These are phyloP conservation scores for Blastobotrys capitulatus DNA, from an alignment of 1,139 yeast genomes.

Conservation along the genomic window DNA sequence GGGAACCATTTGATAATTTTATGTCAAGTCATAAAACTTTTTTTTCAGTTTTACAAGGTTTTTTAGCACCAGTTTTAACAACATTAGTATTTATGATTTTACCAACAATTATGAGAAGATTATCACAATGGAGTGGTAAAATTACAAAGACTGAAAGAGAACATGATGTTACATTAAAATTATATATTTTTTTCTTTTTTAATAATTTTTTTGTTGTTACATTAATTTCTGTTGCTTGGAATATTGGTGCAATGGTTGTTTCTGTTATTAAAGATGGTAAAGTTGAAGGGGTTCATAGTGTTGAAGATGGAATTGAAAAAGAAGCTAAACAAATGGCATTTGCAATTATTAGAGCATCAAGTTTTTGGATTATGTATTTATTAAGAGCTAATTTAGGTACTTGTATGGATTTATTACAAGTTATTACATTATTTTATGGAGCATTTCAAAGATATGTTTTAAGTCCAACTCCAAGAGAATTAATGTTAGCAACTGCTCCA, in stretches of 20 bases:
- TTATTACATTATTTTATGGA: conserved; percentile 28
- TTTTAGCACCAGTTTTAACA: conserved; percentile 36
- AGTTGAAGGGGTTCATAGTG: conserved; percentile 11
- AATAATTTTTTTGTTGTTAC: conserved; percentile 37
- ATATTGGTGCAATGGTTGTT: conserved; percentile 32
- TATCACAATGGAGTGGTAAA: conserved; percentile 38
- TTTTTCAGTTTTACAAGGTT: conserved; percentile 38
- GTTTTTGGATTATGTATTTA: conserved; percentile 41
- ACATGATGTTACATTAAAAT: conserved; percentile 35
- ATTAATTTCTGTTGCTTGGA: conserved; percentile 38
- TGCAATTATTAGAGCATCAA: conserved; percentile 36
- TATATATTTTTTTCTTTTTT: conserved; percentile 37
- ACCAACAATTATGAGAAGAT: conserved; percentile 35
- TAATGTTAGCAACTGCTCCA: conserved; percentile 34
- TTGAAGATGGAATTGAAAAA: conserved; percentile 6
- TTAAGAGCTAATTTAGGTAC: conserved; percentile 33
- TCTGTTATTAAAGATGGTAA: conserved; percentile 20
- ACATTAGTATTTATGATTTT: conserved; percentile 33
- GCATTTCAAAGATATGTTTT: conserved; percentile 27
- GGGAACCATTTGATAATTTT: conserved; percentile 32
- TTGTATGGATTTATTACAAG: conserved; percentile 33
- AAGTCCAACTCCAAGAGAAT: conserved; percentile 37
- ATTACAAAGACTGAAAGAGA: conserved; percentile 36
- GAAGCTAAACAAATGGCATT: conserved; percentile 30
- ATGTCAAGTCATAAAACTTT: conserved; percentile 28